Evolutionary conservation across 2,329 filamentous ascomycete species (phyloP).

Genomic region (Aspergillus flavus): DNA sequence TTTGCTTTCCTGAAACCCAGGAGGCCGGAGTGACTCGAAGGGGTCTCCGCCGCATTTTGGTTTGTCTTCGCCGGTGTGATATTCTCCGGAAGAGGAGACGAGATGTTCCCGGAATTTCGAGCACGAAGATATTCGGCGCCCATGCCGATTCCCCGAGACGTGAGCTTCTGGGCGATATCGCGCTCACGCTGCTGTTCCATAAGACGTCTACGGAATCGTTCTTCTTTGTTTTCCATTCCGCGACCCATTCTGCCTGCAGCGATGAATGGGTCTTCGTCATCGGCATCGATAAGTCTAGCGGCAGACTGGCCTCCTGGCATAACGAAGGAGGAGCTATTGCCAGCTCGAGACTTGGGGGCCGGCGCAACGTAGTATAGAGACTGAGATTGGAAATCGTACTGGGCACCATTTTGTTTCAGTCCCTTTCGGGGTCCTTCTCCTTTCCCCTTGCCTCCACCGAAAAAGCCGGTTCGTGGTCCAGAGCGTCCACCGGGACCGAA

Average conservation of each 20-base stretch:
- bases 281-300: conserved; percentile 45
- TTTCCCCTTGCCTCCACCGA: conserved; percentile 26
- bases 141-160: conserved; percentile 35
- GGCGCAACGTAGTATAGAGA: conserved; percentile 50
- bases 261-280: conserved; percentile 46
- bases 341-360: conserved; percentile 26
- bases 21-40: conserved; percentile 25
- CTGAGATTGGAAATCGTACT: conserved; percentile 44
- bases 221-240: conserved; percentile 44
- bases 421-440: conserved; percentile 24
- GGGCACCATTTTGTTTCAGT: conserved; percentile 38
- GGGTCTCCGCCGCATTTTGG: conserved; percentile 14
- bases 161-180: conserved; percentile 47
- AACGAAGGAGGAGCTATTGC: conserved; percentile 23
- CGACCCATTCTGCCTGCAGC: conserved; percentile 42
- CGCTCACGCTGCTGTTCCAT: conserved; percentile 47
- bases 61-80: neutral
- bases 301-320: conserved; percentile 34
- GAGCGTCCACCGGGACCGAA: conserved; percentile 43
- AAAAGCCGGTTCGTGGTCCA: conserved; percentile 48
- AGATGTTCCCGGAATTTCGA: conserved; percentile 29
- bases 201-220: conserved; percentile 46
- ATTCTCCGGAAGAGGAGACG: conserved; percentile 14
- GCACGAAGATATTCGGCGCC: conserved; percentile 50
- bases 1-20: conserved; percentile 38